phyloP scores from a whole-genome alignment of 2,329 filamentous ascomycete genomes.

The Aspergillus udagawae region DNA sequence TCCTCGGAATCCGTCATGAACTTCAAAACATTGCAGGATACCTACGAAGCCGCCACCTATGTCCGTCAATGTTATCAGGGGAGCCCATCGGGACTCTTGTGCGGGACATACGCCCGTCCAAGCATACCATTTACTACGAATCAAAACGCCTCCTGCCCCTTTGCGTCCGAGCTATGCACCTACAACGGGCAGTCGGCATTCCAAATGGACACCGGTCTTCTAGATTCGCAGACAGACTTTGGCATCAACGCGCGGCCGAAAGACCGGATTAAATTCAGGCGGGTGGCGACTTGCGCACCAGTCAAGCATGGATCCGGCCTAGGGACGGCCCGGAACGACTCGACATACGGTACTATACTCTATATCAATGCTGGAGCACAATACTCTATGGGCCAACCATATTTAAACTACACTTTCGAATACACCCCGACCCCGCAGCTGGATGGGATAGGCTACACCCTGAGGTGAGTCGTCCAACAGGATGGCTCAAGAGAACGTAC shows the following conservation, averaged over 20 bases:
- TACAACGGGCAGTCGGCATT: background rate
- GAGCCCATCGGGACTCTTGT: background rate
- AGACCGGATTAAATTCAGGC: slow-evolving; percentile 21
- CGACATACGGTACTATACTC: background rate
- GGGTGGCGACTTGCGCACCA: slow-evolving; percentile 19
- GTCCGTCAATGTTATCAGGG: slow-evolving; percentile 20
- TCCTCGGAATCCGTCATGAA: background rate
- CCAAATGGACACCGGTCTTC: slow-evolving; percentile 14
- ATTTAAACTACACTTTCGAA: background rate
- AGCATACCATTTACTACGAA: slow-evolving; percentile 8
- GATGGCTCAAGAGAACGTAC: background rate
- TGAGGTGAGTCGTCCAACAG: background rate
- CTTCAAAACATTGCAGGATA: slow-evolving; percentile 16
- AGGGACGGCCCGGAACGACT: background rate
- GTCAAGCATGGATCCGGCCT: slow-evolving; percentile 1
- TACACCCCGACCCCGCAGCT: background rate
- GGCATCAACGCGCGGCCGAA: slow-evolving; percentile 23
- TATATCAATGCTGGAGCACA: background rate
- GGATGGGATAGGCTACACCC: background rate
- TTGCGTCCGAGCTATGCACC: slow-evolving; percentile 4
- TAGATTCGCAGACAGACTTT: slow-evolving; percentile 22
- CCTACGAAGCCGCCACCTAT: slow-evolving; percentile 18
- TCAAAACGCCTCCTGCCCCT: slow-evolving; percentile 15
- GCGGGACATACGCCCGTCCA: slow-evolving; percentile 5
- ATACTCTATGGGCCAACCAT: background rate